Percentiles rank a stretch among this genome's conserved stretches.
Evolutionary conservation across 805 yeast genomes (phyloP).

Genomic region (Cyberlindnera petersonii): DNA sequence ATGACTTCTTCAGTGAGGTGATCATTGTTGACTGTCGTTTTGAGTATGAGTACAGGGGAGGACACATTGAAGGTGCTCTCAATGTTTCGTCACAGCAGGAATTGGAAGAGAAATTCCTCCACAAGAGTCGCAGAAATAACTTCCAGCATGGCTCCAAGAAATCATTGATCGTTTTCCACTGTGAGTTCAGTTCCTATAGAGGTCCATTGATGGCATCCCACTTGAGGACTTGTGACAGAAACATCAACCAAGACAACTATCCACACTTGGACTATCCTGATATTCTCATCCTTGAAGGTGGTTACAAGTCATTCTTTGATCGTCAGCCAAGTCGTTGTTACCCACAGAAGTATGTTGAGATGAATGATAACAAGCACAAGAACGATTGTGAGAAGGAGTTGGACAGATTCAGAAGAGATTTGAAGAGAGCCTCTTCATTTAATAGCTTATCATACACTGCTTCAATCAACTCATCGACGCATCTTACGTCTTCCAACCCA

Average conservation of each 20-base stretch:
- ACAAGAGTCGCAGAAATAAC: slow-evolving; percentile 13
- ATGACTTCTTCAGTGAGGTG: slow-evolving; percentile 38
- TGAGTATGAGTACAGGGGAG: slow-evolving; percentile 88
- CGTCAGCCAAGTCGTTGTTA: slow-evolving; percentile 53
- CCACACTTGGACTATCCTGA: slow-evolving; percentile 87
- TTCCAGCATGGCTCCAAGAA: slow-evolving; percentile 26
- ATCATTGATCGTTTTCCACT: slow-evolving; percentile 75
- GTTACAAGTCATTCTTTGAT: slow-evolving; percentile 77
- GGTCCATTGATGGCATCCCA: slow-evolving; percentile 94
- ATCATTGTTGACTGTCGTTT: slow-evolving; percentile 84
- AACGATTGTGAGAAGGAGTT: slow-evolving; percentile 51
- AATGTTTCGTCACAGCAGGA: slow-evolving; percentile 70
- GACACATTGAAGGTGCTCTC: slow-evolving; percentile 82
- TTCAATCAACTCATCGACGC: slow-evolving; percentile 10
- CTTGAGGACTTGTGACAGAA: slow-evolving; percentile 78
- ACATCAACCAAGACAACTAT: slow-evolving; percentile 64
- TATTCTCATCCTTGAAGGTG: slow-evolving; percentile 84
- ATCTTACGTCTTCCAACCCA: neutral
- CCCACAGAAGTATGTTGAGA: slow-evolving; percentile 80
- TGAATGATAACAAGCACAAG: slow-evolving; percentile 63
- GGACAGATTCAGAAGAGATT: slow-evolving; percentile 46
- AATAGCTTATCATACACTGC: slow-evolving; percentile 26
- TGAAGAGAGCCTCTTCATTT: slow-evolving; percentile 36
- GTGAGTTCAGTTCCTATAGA: slow-evolving; percentile 88
- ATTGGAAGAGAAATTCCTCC: slow-evolving; percentile 54